A percentile compares a stretch with the other conserved stretches of the same genome.
These are phyloP conservation scores for Pseudozyma thailandica DNA, from an alignment of 1,284 basidiomycete species.

Conservation along the genomic window DNA sequence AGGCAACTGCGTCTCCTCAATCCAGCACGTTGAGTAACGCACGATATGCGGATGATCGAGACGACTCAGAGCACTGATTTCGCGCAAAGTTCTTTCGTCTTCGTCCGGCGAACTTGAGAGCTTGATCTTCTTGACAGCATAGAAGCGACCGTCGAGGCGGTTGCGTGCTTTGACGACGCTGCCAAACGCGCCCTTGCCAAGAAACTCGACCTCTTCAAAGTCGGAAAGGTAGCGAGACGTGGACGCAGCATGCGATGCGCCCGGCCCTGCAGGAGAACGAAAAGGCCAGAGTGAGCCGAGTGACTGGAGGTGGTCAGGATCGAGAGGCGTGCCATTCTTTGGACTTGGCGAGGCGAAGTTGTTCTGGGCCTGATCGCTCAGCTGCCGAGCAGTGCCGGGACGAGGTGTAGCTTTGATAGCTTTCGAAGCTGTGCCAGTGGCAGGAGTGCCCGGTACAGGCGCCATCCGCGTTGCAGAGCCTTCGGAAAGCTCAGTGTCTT, in stretches of 20 bases:
- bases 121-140: conserved; percentile 87
- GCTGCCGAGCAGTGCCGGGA: conserved; percentile 23
- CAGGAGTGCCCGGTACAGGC: conserved; percentile 4
- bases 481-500: conserved; percentile 45
- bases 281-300: conserved; percentile 63
- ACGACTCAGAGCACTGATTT: conserved; percentile 87
- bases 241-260: conserved; percentile 20
- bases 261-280: conserved; percentile 27
- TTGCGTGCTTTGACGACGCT: conserved; percentile 93
- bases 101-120: conserved; percentile 78
- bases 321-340: conserved; percentile 11
- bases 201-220: conserved; percentile 67
- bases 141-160: conserved; percentile 72
- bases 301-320: conserved; percentile 12
- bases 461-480: conserved; percentile 33
- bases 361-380: conserved; percentile 12
- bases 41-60: conserved; percentile 91
- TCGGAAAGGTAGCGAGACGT: conserved; percentile 64
- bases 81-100: conserved; percentile 87
- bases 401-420: conserved; percentile 22
- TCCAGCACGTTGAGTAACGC: conserved; percentile 74
- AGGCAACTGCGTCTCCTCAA: conserved; percentile 59
- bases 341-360: conserved; percentile 14
- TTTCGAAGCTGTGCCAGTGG: conserved; percentile 3
- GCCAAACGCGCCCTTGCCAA: conserved; percentile 89